Conservation (phyloP, 768 basidiomycete genomes). For the Trametes elegans region DNA sequence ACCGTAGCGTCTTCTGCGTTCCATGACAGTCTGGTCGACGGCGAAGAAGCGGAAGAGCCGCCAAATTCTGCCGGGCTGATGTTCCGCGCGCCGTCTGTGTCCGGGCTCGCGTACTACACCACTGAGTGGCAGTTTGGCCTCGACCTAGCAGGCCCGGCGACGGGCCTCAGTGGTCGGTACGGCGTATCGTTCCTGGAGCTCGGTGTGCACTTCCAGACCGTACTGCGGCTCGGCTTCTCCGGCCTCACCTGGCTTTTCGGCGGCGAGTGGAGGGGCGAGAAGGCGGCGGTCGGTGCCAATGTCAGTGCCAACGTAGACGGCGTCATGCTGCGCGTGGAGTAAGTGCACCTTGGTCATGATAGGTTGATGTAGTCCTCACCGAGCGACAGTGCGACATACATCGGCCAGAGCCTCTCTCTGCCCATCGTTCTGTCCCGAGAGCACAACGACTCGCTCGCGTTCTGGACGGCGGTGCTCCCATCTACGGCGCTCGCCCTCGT, state of each 20-base stretch:
- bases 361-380: too few species aligned
- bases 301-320: conserved; percentile 46
- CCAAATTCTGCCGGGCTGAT: background rate
- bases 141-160: conserved; percentile 44
- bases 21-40: conserved; percentile 6
- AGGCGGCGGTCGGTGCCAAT: conserved; percentile 41
- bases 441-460: conserved; percentile 43
- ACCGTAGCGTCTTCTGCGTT: conserved; percentile 25
- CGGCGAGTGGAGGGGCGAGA: conserved; percentile 49
- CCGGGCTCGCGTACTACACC: conserved; percentile 47
- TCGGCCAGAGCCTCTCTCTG: conserved; percentile 54
- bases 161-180: conserved; percentile 50
- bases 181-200: conserved; percentile 55
- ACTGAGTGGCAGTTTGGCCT: conserved; percentile 50
- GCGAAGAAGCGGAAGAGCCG: conserved; percentile 1
- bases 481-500: conserved; percentile 49
- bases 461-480: conserved; percentile 54
- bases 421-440: conserved; percentile 58
- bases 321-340: conserved; percentile 58
- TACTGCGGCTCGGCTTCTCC: conserved; percentile 45
- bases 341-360: too few species aligned
- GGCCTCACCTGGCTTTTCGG: conserved; percentile 44
- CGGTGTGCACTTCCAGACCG: conserved; percentile 48
- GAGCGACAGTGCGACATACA: conserved; percentile 45
- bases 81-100: conserved; percentile 41